Percentiles rank a stretch among this genome's conserved stretches.
These are phyloP conservation scores for Phytophthora citricola DNA, from an alignment of 352 stramenopile species.

Conservation along the genomic window DNA sequence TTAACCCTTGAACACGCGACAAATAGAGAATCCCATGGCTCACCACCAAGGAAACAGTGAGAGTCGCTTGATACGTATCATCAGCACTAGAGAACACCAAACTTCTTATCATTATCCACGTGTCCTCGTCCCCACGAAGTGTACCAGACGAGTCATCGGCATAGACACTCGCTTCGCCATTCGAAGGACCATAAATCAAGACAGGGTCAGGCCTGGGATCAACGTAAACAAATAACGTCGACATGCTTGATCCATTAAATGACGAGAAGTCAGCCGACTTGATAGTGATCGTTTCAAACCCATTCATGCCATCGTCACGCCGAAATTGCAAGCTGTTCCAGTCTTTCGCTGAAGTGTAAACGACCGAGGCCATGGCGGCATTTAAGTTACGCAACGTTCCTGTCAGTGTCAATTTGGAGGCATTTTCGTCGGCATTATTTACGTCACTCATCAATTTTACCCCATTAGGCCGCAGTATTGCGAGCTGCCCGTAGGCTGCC, in stretches of 20 bases:
- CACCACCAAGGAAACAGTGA: constrained; percentile 41
- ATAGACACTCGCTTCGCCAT: constrained; percentile 41
- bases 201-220: constrained; percentile 39
- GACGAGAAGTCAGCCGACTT: constrained; percentile 40
- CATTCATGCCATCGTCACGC: constrained; percentile 35
- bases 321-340: constrained; percentile 70
- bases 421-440: neutral
- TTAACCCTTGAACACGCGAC: constrained; percentile 22
- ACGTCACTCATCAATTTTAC: constrained; percentile 25
- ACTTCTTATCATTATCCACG: constrained; percentile 31
- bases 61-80: constrained; percentile 40
- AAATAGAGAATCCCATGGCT: constrained; percentile 34
- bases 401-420: constrained; percentile 33
- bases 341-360: constrained; percentile 62
- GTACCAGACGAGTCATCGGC: constrained; percentile 17
- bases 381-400: constrained; percentile 55
- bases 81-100: constrained; percentile 58
- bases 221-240: constrained; percentile 45
- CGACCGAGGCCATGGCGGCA: constrained; percentile 44
- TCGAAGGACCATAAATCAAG: constrained; percentile 34
- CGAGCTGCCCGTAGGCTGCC: constrained; percentile 44
- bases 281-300: constrained; percentile 59
- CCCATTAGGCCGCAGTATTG: constrained; percentile 32
- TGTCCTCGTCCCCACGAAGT: constrained; percentile 61
- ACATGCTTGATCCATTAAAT: constrained; percentile 46